Evolutionary conservation across 306 rosid genomes (phyloP).

Genomic region (Begonia fuchsioides): DNA sequence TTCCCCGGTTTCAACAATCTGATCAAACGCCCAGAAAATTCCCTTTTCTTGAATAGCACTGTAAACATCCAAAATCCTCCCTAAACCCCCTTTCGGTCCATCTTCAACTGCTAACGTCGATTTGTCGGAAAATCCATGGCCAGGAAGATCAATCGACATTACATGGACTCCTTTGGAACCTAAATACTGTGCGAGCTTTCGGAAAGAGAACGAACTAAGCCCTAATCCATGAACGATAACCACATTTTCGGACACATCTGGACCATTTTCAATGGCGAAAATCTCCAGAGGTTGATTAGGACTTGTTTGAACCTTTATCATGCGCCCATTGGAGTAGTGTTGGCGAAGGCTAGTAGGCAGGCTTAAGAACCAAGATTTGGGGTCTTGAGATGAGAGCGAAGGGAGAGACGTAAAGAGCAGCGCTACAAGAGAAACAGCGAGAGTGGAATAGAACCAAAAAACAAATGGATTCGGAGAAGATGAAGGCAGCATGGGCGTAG

Average conservation of each 20-base stretch:
- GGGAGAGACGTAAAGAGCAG: slow-evolving; percentile 30
- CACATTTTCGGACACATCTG: slow-evolving; percentile 30
- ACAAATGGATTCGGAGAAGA: slow-evolving; percentile 32
- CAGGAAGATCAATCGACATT: slow-evolving; percentile 62
- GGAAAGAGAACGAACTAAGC: slow-evolving; percentile 59
- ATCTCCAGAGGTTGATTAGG: slow-evolving; percentile 43
- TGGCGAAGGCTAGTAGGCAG: slow-evolving; percentile 59
- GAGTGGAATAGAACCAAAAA: slow-evolving; percentile 76
- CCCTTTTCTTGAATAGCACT: slow-evolving; percentile 71
- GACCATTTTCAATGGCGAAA: slow-evolving; percentile 37
- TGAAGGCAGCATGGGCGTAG: slow-evolving; percentile 8
- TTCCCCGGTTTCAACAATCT: slow-evolving; percentile 75
- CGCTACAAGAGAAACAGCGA: slow-evolving; percentile 43
- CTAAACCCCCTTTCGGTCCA: slow-evolving; percentile 35
- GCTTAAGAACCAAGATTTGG: slow-evolving; percentile 61
- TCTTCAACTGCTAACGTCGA: slow-evolving; percentile 30
- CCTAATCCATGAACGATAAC: slow-evolving; percentile 58
- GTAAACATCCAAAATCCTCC: slow-evolving; percentile 56
- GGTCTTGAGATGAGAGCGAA: slow-evolving; percentile 40
- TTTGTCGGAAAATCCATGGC: slow-evolving; percentile 80
- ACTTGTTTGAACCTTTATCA: slow-evolving; percentile 49
- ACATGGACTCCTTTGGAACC: slow-evolving; percentile 38
- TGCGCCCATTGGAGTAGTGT: slow-evolving; percentile 64
- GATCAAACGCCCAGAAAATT: slow-evolving; percentile 91
- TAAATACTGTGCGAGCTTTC: slow-evolving; percentile 26